phyloP scores from a whole-genome alignment of 768 basidiomycete genomes.

The Lentinula lateritia region DNA sequence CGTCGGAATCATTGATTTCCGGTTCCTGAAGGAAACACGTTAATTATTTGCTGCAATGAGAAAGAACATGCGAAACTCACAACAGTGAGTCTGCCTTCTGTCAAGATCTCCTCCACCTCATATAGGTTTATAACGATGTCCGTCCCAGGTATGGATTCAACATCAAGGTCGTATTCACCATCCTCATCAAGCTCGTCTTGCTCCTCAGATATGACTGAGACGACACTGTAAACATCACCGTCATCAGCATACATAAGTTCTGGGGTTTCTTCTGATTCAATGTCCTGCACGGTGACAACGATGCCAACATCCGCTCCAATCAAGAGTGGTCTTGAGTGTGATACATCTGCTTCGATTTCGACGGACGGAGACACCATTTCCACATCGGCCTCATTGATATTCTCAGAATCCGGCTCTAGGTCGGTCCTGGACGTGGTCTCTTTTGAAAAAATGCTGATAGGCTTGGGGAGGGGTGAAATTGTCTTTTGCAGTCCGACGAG shows the following conservation, averaged over 20 bases:
- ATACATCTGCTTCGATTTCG: neutral
- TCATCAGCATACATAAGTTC: neutral
- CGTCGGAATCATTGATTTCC: neutral
- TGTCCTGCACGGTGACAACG: neutral
- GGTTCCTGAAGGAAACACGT: slow-evolving; percentile 10
- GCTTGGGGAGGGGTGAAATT: neutral
- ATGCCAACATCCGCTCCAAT: neutral
- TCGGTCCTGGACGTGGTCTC: neutral
- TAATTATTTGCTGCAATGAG: neutral
- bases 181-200: slow-evolving; percentile 6
- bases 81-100: slow-evolving; percentile 23
- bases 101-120: slow-evolving; percentile 14
- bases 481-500: neutral
- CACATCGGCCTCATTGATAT: neutral
- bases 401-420: too few species aligned
- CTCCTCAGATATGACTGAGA: slow-evolving; percentile 8
- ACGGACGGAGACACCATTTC: neutral
- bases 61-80: slow-evolving; percentile 14
- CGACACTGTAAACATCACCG: neutral
- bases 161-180: slow-evolving; percentile 13
- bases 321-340: neutral
- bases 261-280: neutral
- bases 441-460: neutral
- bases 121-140: slow-evolving; percentile 9
- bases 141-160: slow-evolving; percentile 9